A percentile compares a stretch with the other conserved stretches of the same genome.
Conservation (phyloP, 495 filamentous ascomycete genomes). For the Aspergillus cristatus region DNA sequence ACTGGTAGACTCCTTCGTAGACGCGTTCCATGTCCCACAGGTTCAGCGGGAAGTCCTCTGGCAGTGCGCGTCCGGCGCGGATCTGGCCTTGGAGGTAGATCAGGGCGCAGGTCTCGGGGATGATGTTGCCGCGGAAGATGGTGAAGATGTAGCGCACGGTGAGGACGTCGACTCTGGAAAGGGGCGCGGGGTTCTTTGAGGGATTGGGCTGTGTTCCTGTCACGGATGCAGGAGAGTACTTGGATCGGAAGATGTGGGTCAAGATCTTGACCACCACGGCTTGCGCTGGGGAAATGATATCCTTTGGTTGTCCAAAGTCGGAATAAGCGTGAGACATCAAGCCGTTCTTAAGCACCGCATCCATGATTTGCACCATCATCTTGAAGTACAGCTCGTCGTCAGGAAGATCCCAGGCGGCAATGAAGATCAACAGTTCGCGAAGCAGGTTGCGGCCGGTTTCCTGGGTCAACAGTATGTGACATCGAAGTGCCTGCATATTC, state of each 20-base stretch:
- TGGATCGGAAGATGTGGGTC: conserved; percentile 76
- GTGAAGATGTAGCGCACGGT: conserved; percentile 86
- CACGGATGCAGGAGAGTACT: conserved; percentile 45
- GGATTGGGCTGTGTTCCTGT: conserved; percentile 31
- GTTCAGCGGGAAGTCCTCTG: conserved; percentile 84
- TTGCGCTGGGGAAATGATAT: conserved; percentile 90
- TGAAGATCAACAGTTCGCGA: conserved; percentile 86
- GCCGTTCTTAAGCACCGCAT: conserved; percentile 77
- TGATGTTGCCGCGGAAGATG: conserved; percentile 82
- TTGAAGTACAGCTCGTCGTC: conserved; percentile 90
- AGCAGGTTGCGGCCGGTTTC: conserved; percentile 81
- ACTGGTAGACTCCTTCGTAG: conserved; percentile 82
- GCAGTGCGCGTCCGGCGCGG: conserved; percentile 50
- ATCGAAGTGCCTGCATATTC: conserved; percentile 77
- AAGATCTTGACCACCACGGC: conserved; percentile 84
- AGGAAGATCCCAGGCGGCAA: conserved; percentile 89
- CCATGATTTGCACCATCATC: conserved; percentile 90
- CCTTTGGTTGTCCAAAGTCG: conserved; percentile 82
- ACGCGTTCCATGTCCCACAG: conserved; percentile 95
- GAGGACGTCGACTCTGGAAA: conserved; percentile 50
- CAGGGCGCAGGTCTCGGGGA: conserved; percentile 84
- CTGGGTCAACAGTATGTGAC: conserved; percentile 77
- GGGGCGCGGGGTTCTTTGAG: conserved; percentile 22
- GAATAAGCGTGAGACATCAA: conserved; percentile 85
- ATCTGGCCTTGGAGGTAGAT: conserved; percentile 92